Base-by-base conservation (phyloP, 495 filamentous ascomycete genomes). In the Penicillium canariense region DNA sequence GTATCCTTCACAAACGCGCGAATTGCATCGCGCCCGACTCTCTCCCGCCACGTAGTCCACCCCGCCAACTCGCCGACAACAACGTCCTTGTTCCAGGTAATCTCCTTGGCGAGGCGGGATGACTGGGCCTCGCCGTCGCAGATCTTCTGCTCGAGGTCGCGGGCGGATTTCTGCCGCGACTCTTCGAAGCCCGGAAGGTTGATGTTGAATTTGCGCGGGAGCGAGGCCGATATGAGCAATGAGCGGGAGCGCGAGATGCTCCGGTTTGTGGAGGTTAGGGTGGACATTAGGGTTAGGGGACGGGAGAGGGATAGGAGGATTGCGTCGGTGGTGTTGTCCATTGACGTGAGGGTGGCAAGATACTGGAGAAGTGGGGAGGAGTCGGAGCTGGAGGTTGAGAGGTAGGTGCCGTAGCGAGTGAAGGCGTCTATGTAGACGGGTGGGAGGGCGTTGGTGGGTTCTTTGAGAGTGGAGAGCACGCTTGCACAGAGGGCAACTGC, bases 41-140 rank as follows among this genome's bases (percentile, higher is more conserved):
- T 83, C 59, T 87, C 90, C 47, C 91, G 84, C 76, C 89, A 83
- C 12, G 94, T 90, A 61, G 96, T 89, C 88, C 93, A 97, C 2
- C 90, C 92, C 1, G 94, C 93, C 54, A 99, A 66, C 68, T 99
- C 95, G 7, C 84, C 78, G 11, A 95, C 93, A 5, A 97, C 92
- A 9, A 92, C 89, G 68, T 92, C 88, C 71, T 96, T 92, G 46
- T 91, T 96, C 66, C 95, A 97, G 30, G 89, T 74, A 17, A 99
- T 69, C 64, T 99, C 95, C 43, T 82, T 81, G 0, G 86, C 84
- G 15, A 96, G 66, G 22, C 75, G 77, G 30, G 83, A 77, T 8
- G 87, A 72, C 59, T 96, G 88, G 15, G 75, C 67, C 56, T 86
- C 79, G 12, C 77, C 79, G 22, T 82, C 80, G 40, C 78, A 77